Base-by-base conservation (phyloP, 2,329 filamentous ascomycete species). In the Claviceps sp. region DNA sequence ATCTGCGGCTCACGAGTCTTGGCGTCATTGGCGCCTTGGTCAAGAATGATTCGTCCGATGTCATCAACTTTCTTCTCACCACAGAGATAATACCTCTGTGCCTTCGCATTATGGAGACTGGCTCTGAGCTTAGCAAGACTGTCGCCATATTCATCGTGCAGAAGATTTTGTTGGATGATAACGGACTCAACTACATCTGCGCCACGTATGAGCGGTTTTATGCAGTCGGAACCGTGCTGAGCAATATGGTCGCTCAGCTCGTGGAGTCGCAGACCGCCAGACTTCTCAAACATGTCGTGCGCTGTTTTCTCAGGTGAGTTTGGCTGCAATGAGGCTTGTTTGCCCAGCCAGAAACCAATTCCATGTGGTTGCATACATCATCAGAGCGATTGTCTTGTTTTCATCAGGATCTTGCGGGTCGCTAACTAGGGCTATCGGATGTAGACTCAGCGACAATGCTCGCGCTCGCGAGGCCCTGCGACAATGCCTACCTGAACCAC, bases 81-180 rank as follows among this genome's bases (percentile, higher is more conserved):
- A 98, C 93, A 34, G 93, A 98, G 71, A 98, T 98, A 60, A 98
- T 98, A 54, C 93, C 93, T 9, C 80, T 98, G 13, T 98, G 93
- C 68, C 82, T 98, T 45, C 84, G 93, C 55, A 98, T 98, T 64
- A 98, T 98, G 93, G 93, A 98, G 73, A 98, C 93, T 0, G 93
- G 93, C 48, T 96, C 90, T 0, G 93, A 98, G 70, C 78, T 98
- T 55, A 96, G 89, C 75, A 98, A 98, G 75, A 98, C 93, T 0
- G 93, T 98, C 14, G 93, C 93, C 54, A 98, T 98, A 62, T 98
- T 98, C 73, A 98, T 98, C 62, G 93, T 98, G 18, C 93, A 98
- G 70, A 98, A 98, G 77, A 98, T 98, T 26, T 73, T 98, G 50
- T 79, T 98, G 2, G 93, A 98, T 64, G 93, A 98, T 62, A 91